Percentiles rank a stretch among this genome's conserved stretches.
phyloP scores from a whole-genome alignment of 129 eudicot genomes.

The Flaveria trinervia region DNA sequence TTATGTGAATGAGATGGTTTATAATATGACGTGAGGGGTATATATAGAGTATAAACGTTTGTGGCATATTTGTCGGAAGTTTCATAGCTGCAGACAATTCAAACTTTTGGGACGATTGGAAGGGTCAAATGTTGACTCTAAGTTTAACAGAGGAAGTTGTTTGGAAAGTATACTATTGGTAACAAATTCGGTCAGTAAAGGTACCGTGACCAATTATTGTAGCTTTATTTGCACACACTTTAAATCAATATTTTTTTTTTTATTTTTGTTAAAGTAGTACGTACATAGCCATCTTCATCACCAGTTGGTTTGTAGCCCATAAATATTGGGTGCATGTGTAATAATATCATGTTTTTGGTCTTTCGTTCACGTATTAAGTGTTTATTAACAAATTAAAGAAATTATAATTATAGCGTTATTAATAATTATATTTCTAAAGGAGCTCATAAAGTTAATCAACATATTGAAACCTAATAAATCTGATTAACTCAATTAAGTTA shows the following conservation, averaged over 20 bases:
- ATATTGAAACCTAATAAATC: too few relatives aligned
- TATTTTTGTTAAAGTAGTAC: background rate
- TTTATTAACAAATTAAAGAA: too few relatives aligned
- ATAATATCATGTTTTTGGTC: too few relatives aligned
- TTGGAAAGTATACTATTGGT: background rate
- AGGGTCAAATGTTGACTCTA: background rate
- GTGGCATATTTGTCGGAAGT: background rate
- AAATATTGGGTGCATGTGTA: background rate
- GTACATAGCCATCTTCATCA: background rate
- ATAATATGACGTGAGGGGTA: background rate
- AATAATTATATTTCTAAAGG: too few relatives aligned
- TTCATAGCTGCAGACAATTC: slow-evolving; percentile 12
- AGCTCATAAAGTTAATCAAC: too few relatives aligned
- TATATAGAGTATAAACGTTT: background rate
- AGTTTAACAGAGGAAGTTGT: background rate
- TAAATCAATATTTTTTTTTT: background rate
- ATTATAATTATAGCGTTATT: too few relatives aligned
- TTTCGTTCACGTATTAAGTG: too few relatives aligned
- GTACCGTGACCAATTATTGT: background rate
- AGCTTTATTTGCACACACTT: background rate
- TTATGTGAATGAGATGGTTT: slow-evolving; percentile 10
- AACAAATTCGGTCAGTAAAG: background rate
- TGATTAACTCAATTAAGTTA: too few relatives aligned
- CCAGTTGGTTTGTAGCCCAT: background rate
- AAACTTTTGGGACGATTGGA: slow-evolving; percentile 1